A percentile compares a stretch with the other conserved stretches of the same genome.
phyloP scores from a whole-genome alignment of 805 yeast genomes.

The Saturnispora besseyi region DNA sequence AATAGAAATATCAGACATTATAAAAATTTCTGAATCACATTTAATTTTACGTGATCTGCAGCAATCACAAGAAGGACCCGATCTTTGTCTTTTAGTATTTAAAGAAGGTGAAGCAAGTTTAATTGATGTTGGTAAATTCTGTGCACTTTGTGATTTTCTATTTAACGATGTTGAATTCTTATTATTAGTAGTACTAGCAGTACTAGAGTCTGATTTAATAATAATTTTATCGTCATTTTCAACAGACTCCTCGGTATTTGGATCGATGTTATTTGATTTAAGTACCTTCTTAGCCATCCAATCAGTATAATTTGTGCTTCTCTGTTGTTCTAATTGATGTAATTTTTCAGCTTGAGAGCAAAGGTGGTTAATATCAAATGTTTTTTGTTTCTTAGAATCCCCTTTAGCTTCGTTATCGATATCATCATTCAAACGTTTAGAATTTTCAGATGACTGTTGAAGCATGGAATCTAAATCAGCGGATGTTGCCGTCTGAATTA shows the following conservation, averaged over 20 bases:
- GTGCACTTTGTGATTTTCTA: not conserved
- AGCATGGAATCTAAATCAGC: conserved; percentile 9
- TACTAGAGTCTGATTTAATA: not conserved
- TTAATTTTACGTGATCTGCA: conserved; percentile 63
- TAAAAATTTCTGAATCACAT: conserved; percentile 56
- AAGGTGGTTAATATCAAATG: conserved; percentile 1
- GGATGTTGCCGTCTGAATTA: conserved; percentile 26
- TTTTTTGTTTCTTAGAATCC: not conserved
- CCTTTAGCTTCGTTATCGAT: not conserved
- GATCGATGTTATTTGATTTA: not conserved
- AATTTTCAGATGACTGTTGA: not conserved
- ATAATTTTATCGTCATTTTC: not conserved
- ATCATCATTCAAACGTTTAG: not conserved
- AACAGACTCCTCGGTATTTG: not conserved
- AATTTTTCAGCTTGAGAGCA: conserved; percentile 8
- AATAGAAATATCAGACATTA: conserved; percentile 19
- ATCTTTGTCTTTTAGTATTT: conserved; percentile 43
- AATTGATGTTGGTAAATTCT: conserved; percentile 16
- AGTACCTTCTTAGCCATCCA: conserved; percentile 1
- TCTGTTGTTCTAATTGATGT: not conserved
- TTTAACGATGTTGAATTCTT: not conserved
- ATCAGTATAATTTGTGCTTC: not conserved
- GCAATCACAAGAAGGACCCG: conserved; percentile 68
- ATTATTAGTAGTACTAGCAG: not conserved
- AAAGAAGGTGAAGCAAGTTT: conserved; percentile 28